Conservation (phyloP, 2,329 filamentous ascomycete species). For the Cytospora schulzeri region DNA sequence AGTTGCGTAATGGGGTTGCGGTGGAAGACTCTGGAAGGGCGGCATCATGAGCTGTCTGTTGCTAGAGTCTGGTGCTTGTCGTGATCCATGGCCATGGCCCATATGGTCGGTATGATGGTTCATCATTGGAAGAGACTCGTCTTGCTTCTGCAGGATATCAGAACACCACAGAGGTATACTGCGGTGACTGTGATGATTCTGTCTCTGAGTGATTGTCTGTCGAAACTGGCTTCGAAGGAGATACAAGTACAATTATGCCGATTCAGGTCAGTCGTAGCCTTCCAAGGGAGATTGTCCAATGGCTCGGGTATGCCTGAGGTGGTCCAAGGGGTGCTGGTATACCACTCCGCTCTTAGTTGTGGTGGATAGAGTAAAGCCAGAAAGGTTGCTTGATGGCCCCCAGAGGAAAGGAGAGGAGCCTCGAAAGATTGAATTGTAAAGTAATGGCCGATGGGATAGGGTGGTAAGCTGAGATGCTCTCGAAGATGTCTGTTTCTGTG, state of each 20-base stretch:
- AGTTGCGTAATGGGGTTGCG: slow-evolving; percentile 35
- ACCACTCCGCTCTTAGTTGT: not conserved
- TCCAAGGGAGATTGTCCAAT: not conserved
- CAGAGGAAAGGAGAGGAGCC: slow-evolving; percentile 3
- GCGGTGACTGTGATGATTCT: not conserved
- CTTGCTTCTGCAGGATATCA: not conserved
- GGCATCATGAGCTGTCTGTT: slow-evolving; percentile 28
- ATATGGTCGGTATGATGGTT: slow-evolving; percentile 27
- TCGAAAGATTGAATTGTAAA: not conserved
- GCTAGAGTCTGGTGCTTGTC: slow-evolving; percentile 20
- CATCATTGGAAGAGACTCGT: slow-evolving; percentile 22
- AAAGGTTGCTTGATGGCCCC: not conserved
- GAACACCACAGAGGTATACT: not conserved
- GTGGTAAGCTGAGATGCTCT: not conserved
- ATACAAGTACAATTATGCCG: not conserved
- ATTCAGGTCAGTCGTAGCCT: not conserved
- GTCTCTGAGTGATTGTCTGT: not conserved
- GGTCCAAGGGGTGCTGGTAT: not conserved
- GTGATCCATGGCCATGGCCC: slow-evolving; percentile 22
- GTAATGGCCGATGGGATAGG: not conserved
- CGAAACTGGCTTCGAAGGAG: not conserved
- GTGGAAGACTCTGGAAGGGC: slow-evolving; percentile 53
- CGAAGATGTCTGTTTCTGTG: slow-evolving; percentile 5
- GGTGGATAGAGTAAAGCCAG: not conserved
- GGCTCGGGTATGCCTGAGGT: not conserved